Evolutionary conservation across 331 rosid genomes (phyloP), one percentile per base, ranked within the genome.

Genomic region (Acacia pycnantha): DNA sequence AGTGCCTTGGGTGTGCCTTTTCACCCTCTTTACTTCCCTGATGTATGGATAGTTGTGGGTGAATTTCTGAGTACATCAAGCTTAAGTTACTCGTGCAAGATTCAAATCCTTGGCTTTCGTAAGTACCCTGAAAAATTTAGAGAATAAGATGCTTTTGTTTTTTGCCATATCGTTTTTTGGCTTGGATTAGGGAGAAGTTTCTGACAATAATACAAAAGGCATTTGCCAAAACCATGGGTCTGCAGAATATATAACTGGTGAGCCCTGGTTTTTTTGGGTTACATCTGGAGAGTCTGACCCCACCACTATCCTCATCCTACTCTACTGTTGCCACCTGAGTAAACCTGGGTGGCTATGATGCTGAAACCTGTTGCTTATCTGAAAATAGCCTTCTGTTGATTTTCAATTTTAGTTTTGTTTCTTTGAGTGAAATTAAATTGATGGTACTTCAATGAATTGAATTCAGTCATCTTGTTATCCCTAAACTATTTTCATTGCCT

Each of bases 401-500:
- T 61, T 53, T 79, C 47, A 48, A 18, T 43, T 43, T 50, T 54
- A 22, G 26, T 13, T 70, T 44, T 53, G 50, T 71, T 79, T 83
- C 62, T 73, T 58, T 46, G 24, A 62, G 21, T 48, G 50, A 58
- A 50, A 76, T 61, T 78, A 58, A 76, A 47, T 75, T 69, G 37
- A 35, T 74, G 56, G 35, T 24, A 70, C 31, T 64, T 81, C 56
- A 37, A 62, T 71, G 27, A 24, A 68, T 68, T 79, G 29, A 74
- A 62, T 84, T 77, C 76, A 82, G 73, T 41, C 62, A 7, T 67
- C 70, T 75, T 73, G 85, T 83, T 73, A 65, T 73, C 78, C 77
- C 46, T 74, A 81, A 78, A 81, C 82, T 68, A 80, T 82, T 72
- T 74, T 82, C 61, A 76, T 85, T 79, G 51, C 81, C 70, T 86